Evolutionary conservation across 106 monocot species (phyloP).

Genomic region (Posidonia australis): DNA sequence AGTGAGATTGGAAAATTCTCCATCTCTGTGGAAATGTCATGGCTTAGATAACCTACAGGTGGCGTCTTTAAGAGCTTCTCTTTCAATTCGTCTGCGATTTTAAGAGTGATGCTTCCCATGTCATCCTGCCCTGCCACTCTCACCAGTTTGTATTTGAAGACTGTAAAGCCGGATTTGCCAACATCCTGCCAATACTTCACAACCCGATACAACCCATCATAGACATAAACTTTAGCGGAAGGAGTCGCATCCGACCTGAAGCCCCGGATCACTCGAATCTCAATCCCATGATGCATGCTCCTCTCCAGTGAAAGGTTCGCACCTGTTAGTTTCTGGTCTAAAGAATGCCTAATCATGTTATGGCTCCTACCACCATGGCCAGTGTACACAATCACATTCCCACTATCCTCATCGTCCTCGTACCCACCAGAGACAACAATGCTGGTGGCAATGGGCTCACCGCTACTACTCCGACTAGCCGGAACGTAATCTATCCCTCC

Average conservation of each 20-base stretch:
- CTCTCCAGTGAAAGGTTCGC: conserved; percentile 28
- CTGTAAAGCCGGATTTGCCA: conserved; percentile 24
- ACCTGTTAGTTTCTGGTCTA: conserved; percentile 11
- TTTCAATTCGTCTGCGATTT: conserved; percentile 41
- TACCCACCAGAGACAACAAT: conserved; percentile 28
- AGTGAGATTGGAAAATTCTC: conserved; percentile 48
- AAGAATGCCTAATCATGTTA: neutral
- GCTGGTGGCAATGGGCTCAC: conserved; percentile 29
- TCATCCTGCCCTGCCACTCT: conserved; percentile 13
- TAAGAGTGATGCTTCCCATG: conserved; percentile 16
- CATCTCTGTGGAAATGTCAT: conserved; percentile 60
- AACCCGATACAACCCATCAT: conserved; percentile 25
- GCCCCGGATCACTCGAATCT: conserved; percentile 25
- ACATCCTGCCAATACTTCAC: conserved; percentile 10
- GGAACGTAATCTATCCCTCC: conserved; percentile 47
- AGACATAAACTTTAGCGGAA: conserved; percentile 16
- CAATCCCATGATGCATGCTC: conserved; percentile 23
- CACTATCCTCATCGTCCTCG: conserved; percentile 27
- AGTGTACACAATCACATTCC: conserved; percentile 26
- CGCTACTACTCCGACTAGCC: neutral
- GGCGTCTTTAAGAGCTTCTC: conserved; percentile 29
- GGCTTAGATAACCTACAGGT: conserved; percentile 44
- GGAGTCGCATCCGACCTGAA: conserved; percentile 14
- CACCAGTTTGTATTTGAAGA: conserved; percentile 24
- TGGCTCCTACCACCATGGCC: conserved; percentile 24